Base-by-base conservation (phyloP, 2,329 filamentous ascomycete genomes). In the Nothopassalora personata region DNA sequence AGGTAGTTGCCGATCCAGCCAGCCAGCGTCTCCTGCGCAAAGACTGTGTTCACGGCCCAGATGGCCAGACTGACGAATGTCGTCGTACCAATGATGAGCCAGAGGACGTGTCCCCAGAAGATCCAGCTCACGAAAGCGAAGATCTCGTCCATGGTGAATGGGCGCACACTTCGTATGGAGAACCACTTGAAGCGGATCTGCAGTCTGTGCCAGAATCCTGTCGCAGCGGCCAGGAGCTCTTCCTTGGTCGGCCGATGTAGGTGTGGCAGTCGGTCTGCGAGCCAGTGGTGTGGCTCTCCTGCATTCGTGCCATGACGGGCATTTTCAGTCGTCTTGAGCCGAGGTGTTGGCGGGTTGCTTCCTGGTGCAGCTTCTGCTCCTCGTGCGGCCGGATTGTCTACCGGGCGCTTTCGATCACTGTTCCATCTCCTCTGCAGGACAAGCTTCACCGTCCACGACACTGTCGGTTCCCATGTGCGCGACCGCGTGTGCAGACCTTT, bases 101-200 rank as follows among this genome's bases (percentile, higher is more conserved):
- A 99, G 10, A 96, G 83, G 8, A 99, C 80, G 74, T 99, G 94
- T 0, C 93, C 94, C 56, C 97, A 81, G 62, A 97, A 83, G 63
- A 99, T 88, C 93, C 93, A 97, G 1, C 94, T 97, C 55, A 91
- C 85, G 63, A 99, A 93, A 4, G 94, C 94, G 49, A 91, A 90
- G 80, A 96, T 97, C 76, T 99, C 94, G 73, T 99, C 94, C 23
- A 88, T 84, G 73, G 96, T 99, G 84, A 94, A 99, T 0, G 94
- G 94, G 39, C 94, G 83, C 73, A 89, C 90, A 72, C 92, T 96
- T 71, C 92, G 83, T 68, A 99, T 99, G 2, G 94, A 95, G 68
- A 94, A 87, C 94, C 94, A 99, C 75, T 99, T 99, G 78, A 97
- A 95, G 45, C 91, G 88, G 27, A 97, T 89, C 70, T 88, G 91